Evolutionary conservation across 2,329 filamentous ascomycete genomes (phyloP), one percentile per base, ranked within the genome.

Genomic region (Microcyclospora tardicrescens): DNA sequence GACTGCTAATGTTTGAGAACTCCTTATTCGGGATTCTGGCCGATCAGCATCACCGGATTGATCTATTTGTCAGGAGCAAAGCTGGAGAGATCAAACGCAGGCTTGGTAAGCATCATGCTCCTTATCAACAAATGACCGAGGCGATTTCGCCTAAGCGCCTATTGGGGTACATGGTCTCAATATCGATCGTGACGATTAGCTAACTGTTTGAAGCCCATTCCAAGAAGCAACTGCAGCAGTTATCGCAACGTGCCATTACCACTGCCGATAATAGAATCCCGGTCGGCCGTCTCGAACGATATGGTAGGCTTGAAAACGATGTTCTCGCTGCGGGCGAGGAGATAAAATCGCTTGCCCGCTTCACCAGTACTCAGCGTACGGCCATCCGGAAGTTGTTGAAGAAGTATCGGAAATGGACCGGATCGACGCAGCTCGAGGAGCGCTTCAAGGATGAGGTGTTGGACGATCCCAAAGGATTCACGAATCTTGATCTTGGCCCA

Each of bases 391-490:
- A 93, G 62, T 79, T 93, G 29, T 65, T 87, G 28, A 91, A 89
- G 58, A 93, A 93, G 57, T 89, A 91, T 62, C 67, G 80, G 71
- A 87, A 86, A 71, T 91, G 84, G 84, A 89, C 84, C 2, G 77
- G 77, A 31, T 86, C 83, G 15, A 67, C 67, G 5, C 68, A 72
- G 0, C 65, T 91, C 15, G 72, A 73, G 43, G 64, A 66, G 34
- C 73, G 78, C 16, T 82, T 91, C 60, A 75, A 73, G 43, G 70
- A 78, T 24, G 72, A 78, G 48, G 63, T 89, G 16, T 66, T 84
- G 35, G 66, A 67, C 36, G 68, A 75, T 39, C 77, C 75, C 3
- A 81, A 79, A 59, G 83, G 79, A 59, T 85, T 89, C 54, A 81
- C 79, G 6, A 71, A 71, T 36, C 68, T 75, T 46, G 75, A 85